These are phyloP conservation scores for Melanomma pulvis-pyrius DNA, from an alignment of 495 filamentous ascomycete species.

Conservation along the genomic window DNA sequence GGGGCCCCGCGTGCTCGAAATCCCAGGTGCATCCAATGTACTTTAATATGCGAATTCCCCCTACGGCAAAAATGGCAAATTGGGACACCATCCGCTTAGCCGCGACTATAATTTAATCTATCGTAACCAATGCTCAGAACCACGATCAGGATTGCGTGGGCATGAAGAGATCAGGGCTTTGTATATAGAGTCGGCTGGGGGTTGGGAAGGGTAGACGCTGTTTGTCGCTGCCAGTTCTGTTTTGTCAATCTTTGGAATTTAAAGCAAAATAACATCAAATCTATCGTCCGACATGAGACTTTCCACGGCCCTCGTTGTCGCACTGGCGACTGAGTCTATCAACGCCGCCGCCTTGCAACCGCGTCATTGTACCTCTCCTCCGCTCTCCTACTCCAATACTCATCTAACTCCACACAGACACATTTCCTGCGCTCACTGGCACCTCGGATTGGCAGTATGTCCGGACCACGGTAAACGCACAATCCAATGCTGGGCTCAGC, in stretches of 20 bases:
- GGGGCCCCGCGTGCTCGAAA: slow-evolving; percentile 33
- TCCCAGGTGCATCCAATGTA: neutral
- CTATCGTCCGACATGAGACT: slow-evolving; percentile 18
- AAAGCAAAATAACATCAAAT: neutral
- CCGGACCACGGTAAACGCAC: slow-evolving; percentile 55
- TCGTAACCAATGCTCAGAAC: neutral
- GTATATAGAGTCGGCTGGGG: neutral
- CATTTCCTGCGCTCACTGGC: slow-evolving; percentile 30
- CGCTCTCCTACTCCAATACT: neutral
- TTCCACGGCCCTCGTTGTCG: slow-evolving; percentile 5
- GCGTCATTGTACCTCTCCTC: slow-evolving; percentile 24
- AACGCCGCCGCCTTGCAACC: slow-evolving; percentile 28
- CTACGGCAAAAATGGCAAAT: slow-evolving; percentile 10
- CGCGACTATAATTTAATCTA: slow-evolving; percentile 24
- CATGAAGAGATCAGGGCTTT: slow-evolving; percentile 1
- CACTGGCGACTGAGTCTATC: slow-evolving; percentile 8
- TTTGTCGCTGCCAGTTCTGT: neutral
- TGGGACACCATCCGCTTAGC: slow-evolving; percentile 13
- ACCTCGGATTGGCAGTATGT: slow-evolving; percentile 53
- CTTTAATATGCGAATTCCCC: slow-evolving; percentile 18
- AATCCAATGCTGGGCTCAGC: slow-evolving; percentile 57
- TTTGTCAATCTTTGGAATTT: neutral
- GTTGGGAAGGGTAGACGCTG: neutral
- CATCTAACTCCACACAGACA: slow-evolving; percentile 27
- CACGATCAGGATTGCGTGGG: neutral